Evolutionary conservation across 2,329 filamentous ascomycete genomes (phyloP), one percentile per base, ranked within the genome.

Genomic region (Periglandula ipomoeae): DNA sequence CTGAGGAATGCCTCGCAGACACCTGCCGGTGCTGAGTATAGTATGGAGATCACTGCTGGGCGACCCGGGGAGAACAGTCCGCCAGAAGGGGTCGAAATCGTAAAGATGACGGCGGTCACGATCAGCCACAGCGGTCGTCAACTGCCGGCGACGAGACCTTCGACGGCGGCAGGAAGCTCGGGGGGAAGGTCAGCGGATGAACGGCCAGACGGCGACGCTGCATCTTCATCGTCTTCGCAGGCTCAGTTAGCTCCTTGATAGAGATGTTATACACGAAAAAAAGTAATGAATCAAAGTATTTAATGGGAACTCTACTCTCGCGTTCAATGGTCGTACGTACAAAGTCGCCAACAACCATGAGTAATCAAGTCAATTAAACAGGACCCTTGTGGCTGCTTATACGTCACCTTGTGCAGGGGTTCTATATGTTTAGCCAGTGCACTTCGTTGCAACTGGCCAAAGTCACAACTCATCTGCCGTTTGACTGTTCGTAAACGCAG

Each of bases 81-180:
- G 10, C 19, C 22, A 9, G 23, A 35, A 13, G 48, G 38, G 19
- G 17, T 39, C 9, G 45, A 50, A 13, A 34, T 50, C 5, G 35
- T 48, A 26, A 45, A 48, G 45, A 48, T 35, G 1, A 51, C 46
- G 4, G 49, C 45, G 11, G 49, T 51, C 3, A 46, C 41, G 2
- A 35, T 51, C 32, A 42, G 49, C 22, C 49, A 20, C 23, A 44
- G 19, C 19, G 34, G n/a, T 5, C 37, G 34, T 19, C 15, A 20
- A 20, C 27, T 26, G 23, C 13, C 44, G 11, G 22, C 30, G 8
- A 26, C 13, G 20, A n/a, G 34, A 15, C 22, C 41, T n/a, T 32
- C 27, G 11, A 32, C 20, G 1, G 27, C 23, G 34, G 37, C 17
- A n/a, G 27, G 11, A 6, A 32, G 15, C 3, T 42, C 24, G 8